These are phyloP conservation scores for Mucuna pruriens DNA, from an alignment of 306 rosid genomes.

Conservation along the genomic window DNA sequence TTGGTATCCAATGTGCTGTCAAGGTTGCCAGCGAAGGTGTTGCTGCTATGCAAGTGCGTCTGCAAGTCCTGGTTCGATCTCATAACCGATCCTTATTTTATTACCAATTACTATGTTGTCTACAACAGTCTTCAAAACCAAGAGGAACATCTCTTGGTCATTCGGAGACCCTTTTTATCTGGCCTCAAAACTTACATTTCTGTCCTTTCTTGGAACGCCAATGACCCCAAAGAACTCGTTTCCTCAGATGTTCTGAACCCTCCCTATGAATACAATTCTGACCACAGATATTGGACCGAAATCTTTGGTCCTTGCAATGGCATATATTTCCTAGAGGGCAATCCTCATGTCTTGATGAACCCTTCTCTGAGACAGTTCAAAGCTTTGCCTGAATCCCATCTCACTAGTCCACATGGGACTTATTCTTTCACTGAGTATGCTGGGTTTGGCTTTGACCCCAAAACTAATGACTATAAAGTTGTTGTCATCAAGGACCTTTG, in stretches of 20 bases:
- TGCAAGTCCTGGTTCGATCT: conserved; percentile 19
- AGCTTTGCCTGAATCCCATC: conserved; percentile 22
- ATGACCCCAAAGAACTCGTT: background rate
- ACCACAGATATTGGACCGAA: conserved; percentile 17
- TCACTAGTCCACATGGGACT: background rate
- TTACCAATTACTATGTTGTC: background rate
- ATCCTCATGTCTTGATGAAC: conserved; percentile 23
- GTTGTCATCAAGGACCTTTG: conserved; percentile 12
- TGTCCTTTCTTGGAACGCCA: conserved; percentile 2
- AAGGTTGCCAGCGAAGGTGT: background rate
- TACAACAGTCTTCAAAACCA: background rate
- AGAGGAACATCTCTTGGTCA: conserved; percentile 7
- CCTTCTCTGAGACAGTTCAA: conserved; percentile 7
- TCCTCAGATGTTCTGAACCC: background rate
- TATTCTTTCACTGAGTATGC: background rate
- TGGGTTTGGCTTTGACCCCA: conserved; percentile 22
- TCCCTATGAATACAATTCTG: conserved; percentile 10
- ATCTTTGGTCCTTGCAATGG: conserved; percentile 34
- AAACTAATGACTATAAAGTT: conserved; percentile 38
- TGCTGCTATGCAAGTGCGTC: conserved; percentile 7
- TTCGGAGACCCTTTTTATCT: conserved; percentile 1
- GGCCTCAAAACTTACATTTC: conserved; percentile 35
- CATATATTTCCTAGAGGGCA: conserved; percentile 19
- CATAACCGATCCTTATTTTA: conserved; percentile 17
- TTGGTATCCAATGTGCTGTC: background rate